Evolutionary conservation across 129 eudicot species (phyloP), one percentile per base, ranked within the genome.

Genomic region (Flaveria ramosissima): DNA sequence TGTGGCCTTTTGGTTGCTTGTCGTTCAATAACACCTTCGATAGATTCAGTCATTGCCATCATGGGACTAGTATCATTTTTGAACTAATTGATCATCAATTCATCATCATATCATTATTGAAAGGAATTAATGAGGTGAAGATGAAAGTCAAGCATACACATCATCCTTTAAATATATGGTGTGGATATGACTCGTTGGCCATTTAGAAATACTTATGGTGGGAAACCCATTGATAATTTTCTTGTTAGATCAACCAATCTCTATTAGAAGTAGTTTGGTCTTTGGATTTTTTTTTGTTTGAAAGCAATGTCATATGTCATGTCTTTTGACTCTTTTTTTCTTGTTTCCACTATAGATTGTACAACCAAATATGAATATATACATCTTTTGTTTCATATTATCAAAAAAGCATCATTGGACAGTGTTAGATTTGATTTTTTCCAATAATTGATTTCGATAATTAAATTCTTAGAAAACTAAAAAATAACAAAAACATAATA

Each of bases 131-230:
- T 3, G 62, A 16, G 62, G 26, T 55, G 62, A 55, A 55, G 62
- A 55, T 55, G 62, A 55, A 55, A 55, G 62, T 55, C 62, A 55
- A 55, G 62, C 62, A 56, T 56, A 56, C 62, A 78, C 70, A 13
- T 70, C 60, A 78, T 69, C 61, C 7, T 17, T 26, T 24, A 21
- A 24, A 32, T 60, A 59, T 9, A 56, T 27, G 16, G 26, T 14
- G 20, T 61, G 66, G 46, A 72, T 72, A 41, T 64, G 83, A 63
- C 73, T 63, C 63, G 78, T 79, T 72, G 73, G 73, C 68, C 83
- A 64, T 39, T n/a, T 64, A 79, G 66, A 72, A 72, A 72, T 63
- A 79, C 26, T 21, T 68, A 68, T 56, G 67, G 55, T 77, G 81
- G 75, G 69, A 77, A 77, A 42, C 59, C 59, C 69, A 68, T 48